Evolutionary conservation across 805 yeast species (phyloP).

Genomic region (Limtongozyma cylindracea): DNA sequence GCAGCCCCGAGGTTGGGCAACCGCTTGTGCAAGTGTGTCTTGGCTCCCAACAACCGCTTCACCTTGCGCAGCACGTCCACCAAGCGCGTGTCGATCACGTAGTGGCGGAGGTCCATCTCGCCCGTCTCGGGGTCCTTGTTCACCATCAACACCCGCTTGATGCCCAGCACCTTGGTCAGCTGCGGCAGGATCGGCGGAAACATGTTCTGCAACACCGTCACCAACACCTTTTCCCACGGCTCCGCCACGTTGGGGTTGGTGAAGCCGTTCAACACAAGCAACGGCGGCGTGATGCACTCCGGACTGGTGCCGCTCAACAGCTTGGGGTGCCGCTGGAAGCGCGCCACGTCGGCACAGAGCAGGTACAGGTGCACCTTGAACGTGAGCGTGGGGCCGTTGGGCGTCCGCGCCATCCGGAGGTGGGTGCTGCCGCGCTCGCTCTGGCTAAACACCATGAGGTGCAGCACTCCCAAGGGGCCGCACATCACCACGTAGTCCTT

Average conservation of each 20-base stretch:
- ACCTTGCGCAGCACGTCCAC: constrained; percentile 58
- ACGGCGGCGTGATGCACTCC: constrained; percentile 59
- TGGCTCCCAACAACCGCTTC: constrained; percentile 40
- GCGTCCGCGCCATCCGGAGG: constrained; percentile 64
- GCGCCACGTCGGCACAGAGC: constrained; percentile 55
- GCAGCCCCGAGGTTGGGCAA: constrained; percentile 48
- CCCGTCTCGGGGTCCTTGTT: constrained; percentile 50
- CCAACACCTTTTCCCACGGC: constrained; percentile 53
- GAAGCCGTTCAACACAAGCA: constrained; percentile 85
- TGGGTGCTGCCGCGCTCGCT: constrained; percentile 63
- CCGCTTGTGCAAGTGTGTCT: constrained; percentile 28
- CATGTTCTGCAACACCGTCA: constrained; percentile 85
- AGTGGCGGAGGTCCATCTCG: constrained; percentile 69
- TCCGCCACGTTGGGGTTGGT: constrained; percentile 32
- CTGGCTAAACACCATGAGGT: constrained; percentile 70
- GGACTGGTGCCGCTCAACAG: constrained; percentile 37
- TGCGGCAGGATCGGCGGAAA: constrained; percentile 90
- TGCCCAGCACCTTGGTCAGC: constrained; percentile 41
- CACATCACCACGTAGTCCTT: constrained; percentile 97
- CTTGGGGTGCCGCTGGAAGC: constrained; percentile 52
- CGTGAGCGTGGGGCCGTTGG: constrained; percentile 84
- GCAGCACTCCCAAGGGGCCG: constrained; percentile 86
- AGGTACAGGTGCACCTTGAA: constrained; percentile 61
- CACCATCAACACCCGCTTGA: constrained; percentile 67
- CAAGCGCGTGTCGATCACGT: constrained; percentile 62